Conservation (phyloP, 352 stramenopile genomes). For the Globisporangium apiculatum region DNA sequence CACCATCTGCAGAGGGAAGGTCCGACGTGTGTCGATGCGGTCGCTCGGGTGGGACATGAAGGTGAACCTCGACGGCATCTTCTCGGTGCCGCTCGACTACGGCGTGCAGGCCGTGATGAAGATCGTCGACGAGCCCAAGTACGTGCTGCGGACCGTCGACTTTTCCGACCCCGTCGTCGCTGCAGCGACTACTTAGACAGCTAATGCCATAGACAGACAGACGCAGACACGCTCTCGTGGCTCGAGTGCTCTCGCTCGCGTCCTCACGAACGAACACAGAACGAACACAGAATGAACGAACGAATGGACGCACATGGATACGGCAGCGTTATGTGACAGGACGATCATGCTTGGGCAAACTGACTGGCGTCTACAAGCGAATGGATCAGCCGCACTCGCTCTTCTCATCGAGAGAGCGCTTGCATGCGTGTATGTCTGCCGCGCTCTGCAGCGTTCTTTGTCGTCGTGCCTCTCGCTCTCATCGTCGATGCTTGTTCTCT, state of each 20-base stretch:
- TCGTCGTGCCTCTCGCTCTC: neutral
- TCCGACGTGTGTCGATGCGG: slow-evolving; percentile 79
- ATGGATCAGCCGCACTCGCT: neutral
- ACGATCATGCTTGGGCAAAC: too few relatives aligned
- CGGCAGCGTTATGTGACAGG: too few relatives aligned
- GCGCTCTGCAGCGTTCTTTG: neutral
- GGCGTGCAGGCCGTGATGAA: slow-evolving; percentile 89
- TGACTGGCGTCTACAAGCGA: neutral
- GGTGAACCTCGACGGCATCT: slow-evolving; percentile 83
- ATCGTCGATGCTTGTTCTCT: too few relatives aligned
- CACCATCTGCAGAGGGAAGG: slow-evolving; percentile 44
- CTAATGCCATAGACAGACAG: neutral
- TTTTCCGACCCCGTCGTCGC: slow-evolving; percentile 25
- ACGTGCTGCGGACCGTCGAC: slow-evolving; percentile 78
- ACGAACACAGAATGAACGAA: neutral
- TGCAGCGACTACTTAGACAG: neutral
- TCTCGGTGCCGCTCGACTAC: slow-evolving; percentile 84
- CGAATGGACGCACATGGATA: neutral
- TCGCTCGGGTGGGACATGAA: slow-evolving; percentile 89
- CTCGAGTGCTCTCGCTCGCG: too few relatives aligned
- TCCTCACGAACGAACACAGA: too few relatives aligned
- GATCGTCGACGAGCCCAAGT: slow-evolving; percentile 82
- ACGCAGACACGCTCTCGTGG: neutral
- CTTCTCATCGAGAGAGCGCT: slow-evolving; percentile 12
- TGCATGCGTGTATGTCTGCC: neutral